Conservation (phyloP, 108 stramenopile species). For the Phaeodactylum tricornutum region DNA sequence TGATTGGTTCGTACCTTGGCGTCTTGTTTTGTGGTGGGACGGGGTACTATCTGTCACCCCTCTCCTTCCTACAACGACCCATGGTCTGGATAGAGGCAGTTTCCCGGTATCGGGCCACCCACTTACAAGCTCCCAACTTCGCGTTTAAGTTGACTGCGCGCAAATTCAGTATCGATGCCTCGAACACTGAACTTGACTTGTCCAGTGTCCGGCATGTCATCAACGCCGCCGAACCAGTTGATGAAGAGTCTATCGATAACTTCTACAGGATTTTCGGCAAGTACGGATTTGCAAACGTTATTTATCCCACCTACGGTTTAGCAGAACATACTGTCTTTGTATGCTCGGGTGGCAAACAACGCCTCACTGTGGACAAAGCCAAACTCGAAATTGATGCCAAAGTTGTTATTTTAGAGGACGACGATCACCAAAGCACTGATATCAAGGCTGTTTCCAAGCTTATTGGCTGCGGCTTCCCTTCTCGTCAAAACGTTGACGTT, state of each 20-base stretch:
- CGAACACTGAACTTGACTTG: conserved; percentile 54
- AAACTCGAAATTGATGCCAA: conserved; percentile 55
- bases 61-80: conserved; percentile 92
- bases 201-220: conserved; percentile 83
- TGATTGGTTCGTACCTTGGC: conserved; percentile 94
- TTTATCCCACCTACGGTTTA: conserved; percentile 93
- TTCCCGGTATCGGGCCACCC: conserved; percentile 78
- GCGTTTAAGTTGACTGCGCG: conserved; percentile 88
- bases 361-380: conserved; percentile 50
- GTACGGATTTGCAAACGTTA: conserved; percentile 67
- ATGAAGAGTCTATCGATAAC: conserved; percentile 55
- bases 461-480: conserved; percentile 81
- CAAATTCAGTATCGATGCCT: conserved; percentile 57
- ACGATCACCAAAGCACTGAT: neutral
- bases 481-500: conserved; percentile 58
- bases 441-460: conserved; percentile 23
- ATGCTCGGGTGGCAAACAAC: conserved; percentile 73
- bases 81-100: conserved; percentile 84
- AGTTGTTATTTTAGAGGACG: conserved; percentile 20
- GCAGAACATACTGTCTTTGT: conserved; percentile 99
- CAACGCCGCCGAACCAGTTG: conserved; percentile 96
- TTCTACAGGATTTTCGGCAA: conserved; percentile 66
- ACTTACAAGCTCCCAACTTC: conserved; percentile 98
- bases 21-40: conserved; percentile 90
- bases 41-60: conserved; percentile 93